Base-by-base conservation (phyloP, 257 asterid genomes). In the Cynanchum wilfordii region DNA sequence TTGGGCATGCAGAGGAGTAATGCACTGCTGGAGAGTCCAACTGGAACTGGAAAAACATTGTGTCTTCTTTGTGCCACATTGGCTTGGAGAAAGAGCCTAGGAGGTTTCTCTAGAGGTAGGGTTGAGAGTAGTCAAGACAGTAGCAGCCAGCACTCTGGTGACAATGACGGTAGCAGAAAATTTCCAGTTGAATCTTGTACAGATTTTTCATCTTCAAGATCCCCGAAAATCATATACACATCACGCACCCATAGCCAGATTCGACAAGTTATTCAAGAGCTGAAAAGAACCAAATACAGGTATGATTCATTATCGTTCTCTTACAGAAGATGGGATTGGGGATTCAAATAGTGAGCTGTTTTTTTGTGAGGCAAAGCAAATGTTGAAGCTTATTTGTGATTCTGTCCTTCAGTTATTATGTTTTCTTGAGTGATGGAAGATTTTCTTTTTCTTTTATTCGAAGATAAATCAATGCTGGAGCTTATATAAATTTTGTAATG, bases 161-260 rank as follows among this genome's bases (percentile, higher is more conserved):
- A 85, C 65, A 72, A 30, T 33, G 89, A 85, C 65, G 70, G 80
- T 79, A 87, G 78, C 82, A 84, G 88, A 77, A 92, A 86, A 82
- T 68, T 72, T 79, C 47, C 76, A 22, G 76, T 42, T 30, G 88
- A 86, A 71, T 80, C 87, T 27, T 52, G 68, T 63, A 65, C 83
- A 3, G 96, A 81, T 73, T 84, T 89, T 42, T 80, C 78, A 69
- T 80, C 89, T 71, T 87, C 97, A 62, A 70, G 69, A 60, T 77
- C 77, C 49, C 99, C 98, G 52, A 76, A 84, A 68, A 94, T 94
- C 64, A 75, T 94, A 64, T 94, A 94, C 82, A 81, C 99, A 60
- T 89, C 99, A 38, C 99, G 99, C 68, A 94, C 99, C 62, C 99
- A 94, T 84, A 94, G 99, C 79, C 99, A 94, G 85, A 87, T 94